A percentile compares a stretch with the other conserved stretches of the same genome.
Evolutionary conservation across 495 filamentous ascomycete species (phyloP).

Genomic region (Lasiosphaeriaceae sp.): DNA sequence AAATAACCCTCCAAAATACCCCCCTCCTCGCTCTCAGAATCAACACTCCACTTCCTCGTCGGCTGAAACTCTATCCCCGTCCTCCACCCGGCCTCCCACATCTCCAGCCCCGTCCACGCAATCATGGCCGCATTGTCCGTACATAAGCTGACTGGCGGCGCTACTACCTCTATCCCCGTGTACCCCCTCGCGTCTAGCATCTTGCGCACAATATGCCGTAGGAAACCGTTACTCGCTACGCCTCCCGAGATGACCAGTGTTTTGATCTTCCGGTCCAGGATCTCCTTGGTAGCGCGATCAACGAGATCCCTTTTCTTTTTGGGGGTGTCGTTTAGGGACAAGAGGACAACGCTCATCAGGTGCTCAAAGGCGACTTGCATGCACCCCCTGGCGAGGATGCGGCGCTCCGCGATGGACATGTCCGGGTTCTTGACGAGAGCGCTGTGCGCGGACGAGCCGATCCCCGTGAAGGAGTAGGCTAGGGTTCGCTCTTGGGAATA

Average conservation of each 20-base stretch:
- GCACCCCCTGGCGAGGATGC: conserved; percentile 59
- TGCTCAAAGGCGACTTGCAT: conserved; percentile 90
- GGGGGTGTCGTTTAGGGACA: conserved; percentile 47
- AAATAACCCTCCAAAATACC: conserved; percentile 41
- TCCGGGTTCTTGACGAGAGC: conserved; percentile 22
- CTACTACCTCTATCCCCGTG: conserved; percentile 56
- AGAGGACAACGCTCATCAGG: conserved; percentile 64
- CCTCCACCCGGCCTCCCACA: conserved; percentile 76
- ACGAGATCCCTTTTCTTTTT: not conserved
- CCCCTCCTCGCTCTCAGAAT: conserved; percentile 51
- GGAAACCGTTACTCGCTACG: conserved; percentile 77
- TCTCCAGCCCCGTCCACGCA: conserved; percentile 88
- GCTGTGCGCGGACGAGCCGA: conserved; percentile 28
- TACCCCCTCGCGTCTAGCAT: conserved; percentile 64
- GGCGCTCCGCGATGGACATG: conserved; percentile 47
- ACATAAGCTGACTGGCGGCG: conserved; percentile 72
- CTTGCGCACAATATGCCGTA: conserved; percentile 61
- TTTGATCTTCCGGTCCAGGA: conserved; percentile 28
- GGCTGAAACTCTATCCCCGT: conserved; percentile 56
- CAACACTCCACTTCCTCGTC: conserved; percentile 75
- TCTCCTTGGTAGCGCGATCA: not conserved
- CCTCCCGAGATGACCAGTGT: conserved; percentile 84
- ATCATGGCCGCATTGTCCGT: conserved; percentile 99
- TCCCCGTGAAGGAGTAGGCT: conserved; percentile 37
- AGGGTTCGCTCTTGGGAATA: conserved; percentile 21